Conservation (phyloP, 2,329 filamentous ascomycete genomes). For the Sporothrix pallida region DNA sequence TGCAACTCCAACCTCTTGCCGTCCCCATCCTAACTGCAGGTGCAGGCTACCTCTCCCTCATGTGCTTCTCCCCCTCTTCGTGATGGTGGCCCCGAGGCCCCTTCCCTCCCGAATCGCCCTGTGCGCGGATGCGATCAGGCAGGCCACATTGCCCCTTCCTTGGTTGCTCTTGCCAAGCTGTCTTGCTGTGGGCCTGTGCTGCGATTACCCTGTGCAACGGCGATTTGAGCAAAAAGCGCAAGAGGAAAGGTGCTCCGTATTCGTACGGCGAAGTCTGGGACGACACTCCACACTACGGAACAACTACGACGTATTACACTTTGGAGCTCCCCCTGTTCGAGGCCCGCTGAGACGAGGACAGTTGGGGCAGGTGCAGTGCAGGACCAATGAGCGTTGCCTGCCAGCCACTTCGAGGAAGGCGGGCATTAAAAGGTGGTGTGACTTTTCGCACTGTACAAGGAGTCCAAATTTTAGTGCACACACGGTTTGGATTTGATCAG, state of each 20-base stretch:
- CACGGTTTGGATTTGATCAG: background rate
- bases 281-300: too few relatives aligned
- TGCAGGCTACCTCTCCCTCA: background rate
- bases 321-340: conserved; percentile 1
- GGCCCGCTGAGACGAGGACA: background rate
- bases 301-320: background rate
- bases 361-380: conserved; percentile 4
- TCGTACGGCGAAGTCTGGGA: background rate
- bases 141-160: conserved; percentile 22
- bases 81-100: conserved; percentile 10
- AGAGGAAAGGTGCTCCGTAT: background rate
- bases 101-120: conserved; percentile 16
- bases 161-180: conserved; percentile 12
- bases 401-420: conserved; percentile 18
- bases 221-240: background rate
- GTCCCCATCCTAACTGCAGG: background rate
- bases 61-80: background rate
- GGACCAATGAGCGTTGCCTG: background rate
- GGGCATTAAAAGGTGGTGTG: background rate
- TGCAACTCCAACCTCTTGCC: conserved; percentile 21
- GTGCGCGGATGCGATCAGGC: background rate
- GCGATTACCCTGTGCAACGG: conserved; percentile 17
- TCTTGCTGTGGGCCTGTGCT: background rate
- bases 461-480: background rate
- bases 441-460: background rate